Evolutionary conservation across 2,329 filamentous ascomycete genomes (phyloP), one percentile per base, ranked within the genome.

Genomic region (Capronia americana): DNA sequence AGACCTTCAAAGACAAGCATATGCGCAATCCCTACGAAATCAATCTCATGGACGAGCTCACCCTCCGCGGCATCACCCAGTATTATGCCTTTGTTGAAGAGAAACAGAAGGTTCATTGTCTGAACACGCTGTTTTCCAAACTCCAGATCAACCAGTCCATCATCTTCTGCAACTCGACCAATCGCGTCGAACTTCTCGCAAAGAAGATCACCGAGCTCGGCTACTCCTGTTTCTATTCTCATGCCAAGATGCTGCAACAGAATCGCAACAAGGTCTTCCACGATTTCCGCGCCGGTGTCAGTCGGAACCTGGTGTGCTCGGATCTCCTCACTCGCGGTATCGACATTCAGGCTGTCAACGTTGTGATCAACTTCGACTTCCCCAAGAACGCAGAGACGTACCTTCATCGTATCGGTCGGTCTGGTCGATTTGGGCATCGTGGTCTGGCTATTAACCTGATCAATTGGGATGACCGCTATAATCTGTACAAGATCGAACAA

Each of bases 61-160:
- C 95, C 12, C 89, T 99, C 34, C 91, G 95, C 66, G 95, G 95
- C 84, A 98, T 99, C 76, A 99, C 95, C 0, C 95, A 99, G 78
- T 99, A 98, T 83, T 99, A 99, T 77, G 95, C 95, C 50, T 99
- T 98, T 73, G 96, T 99, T 60, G 95, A 99, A 80, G 95, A 99
- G 82, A 97, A 97, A 83, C 92, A 97, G 78, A 99, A 99, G 82
- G 95, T 99, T 23, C 96, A 99, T 82, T 99, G 95, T 79, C 83
- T 99, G 71, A 99, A 99, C 83, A 99, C 95, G 0, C 89, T 99
- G 70, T 99, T 99, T 84, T 97, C 93, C 73, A 97, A 97, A 81
- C 88, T 99, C 17, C 94, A 99, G 81, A 99, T 99, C 83, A 99
- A 99, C 82, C 95, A 99, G 83, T 99, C 96, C 69, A 99, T 99